Percentiles rank a stretch among this genome's conserved stretches.
Evolutionary conservation across 805 yeast species (phyloP).

Genomic region (Deakozyma indianensis): DNA sequence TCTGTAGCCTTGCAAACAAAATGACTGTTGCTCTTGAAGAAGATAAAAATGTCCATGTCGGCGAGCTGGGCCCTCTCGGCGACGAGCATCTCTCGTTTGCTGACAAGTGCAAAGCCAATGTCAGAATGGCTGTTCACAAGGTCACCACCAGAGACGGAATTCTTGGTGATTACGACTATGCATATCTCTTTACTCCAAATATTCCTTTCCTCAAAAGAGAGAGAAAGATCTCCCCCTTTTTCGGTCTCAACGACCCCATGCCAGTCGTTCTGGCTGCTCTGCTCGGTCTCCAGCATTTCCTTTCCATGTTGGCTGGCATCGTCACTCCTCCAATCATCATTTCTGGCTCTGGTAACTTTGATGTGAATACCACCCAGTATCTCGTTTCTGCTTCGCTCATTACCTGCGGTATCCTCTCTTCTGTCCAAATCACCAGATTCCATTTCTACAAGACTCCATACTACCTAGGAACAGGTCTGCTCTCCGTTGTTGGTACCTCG

Average conservation of each 20-base stretch:
- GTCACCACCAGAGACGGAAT: slow-evolving; percentile 66
- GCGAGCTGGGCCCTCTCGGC: slow-evolving; percentile 3
- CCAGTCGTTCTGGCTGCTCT: slow-evolving; percentile 66
- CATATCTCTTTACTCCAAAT: slow-evolving; percentile 63
- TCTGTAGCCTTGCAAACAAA: too few species aligned
- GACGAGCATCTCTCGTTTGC: not conserved
- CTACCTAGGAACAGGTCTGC: slow-evolving; percentile 74
- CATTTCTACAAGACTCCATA: slow-evolving; percentile 60
- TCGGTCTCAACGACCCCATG: slow-evolving; percentile 65
- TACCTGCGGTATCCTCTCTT: slow-evolving; percentile 53
- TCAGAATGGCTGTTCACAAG: not conserved
- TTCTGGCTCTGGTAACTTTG: slow-evolving; percentile 46
- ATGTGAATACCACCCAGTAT: slow-evolving; percentile 36
- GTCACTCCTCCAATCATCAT: slow-evolving; percentile 74
- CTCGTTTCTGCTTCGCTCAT: slow-evolving; percentile 62
- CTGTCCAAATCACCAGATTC: slow-evolving; percentile 68
- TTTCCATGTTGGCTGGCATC: slow-evolving; percentile 87
- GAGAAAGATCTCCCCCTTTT: slow-evolving; percentile 47
- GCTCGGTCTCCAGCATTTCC: slow-evolving; percentile 75
- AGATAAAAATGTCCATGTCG: slow-evolving; percentile 3
- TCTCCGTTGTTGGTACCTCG: slow-evolving; percentile 84
- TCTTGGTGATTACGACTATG: slow-evolving; percentile 79
- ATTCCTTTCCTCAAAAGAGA: slow-evolving; percentile 46
- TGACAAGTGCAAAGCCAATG: not conserved
- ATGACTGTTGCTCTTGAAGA: slow-evolving; percentile 2